phyloP scores from a whole-genome alignment of 768 basidiomycete species.

The Boletus vermiculosoides region DNA sequence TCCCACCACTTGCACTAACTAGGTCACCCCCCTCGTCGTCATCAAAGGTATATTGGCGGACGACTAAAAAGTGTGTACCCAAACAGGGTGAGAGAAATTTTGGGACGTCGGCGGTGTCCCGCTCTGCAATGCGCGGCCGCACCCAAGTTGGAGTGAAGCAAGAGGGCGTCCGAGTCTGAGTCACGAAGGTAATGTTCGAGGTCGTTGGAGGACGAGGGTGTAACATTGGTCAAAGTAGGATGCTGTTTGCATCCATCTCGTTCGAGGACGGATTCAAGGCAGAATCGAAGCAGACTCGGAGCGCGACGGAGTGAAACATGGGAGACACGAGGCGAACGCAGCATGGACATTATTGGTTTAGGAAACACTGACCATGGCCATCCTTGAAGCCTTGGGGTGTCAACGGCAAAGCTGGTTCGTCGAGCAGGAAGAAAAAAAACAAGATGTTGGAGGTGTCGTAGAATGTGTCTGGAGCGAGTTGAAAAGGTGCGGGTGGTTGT shows the following conservation, averaged over 20 bases:
- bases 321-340: constrained; percentile 56
- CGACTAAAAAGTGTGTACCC: constrained; percentile 70
- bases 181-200: constrained; percentile 52
- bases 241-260: constrained; percentile 21
- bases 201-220: constrained; percentile 32
- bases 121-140: constrained; percentile 32
- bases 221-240: constrained; percentile 12
- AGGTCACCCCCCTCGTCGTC: constrained; percentile 43
- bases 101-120: constrained; percentile 35
- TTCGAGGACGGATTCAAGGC: constrained; percentile 4
- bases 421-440: too few relatives aligned
- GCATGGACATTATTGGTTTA: constrained; percentile 63
- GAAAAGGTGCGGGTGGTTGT: neutral
- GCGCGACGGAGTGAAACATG: constrained; percentile 49
- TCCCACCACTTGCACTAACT: neutral
- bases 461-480: neutral
- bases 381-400: neutral
- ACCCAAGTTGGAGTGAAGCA: constrained; percentile 64
- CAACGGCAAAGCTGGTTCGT: constrained; percentile 18
- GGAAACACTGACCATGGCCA: constrained; percentile 48
- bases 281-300: constrained; percentile 24
- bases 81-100: constrained; percentile 52
- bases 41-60: constrained; percentile 57
- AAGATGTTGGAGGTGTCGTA: neutral
- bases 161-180: constrained; percentile 57